phyloP scores from a whole-genome alignment of 169 alveolate species.

The Cryptosporidium canis region DNA sequence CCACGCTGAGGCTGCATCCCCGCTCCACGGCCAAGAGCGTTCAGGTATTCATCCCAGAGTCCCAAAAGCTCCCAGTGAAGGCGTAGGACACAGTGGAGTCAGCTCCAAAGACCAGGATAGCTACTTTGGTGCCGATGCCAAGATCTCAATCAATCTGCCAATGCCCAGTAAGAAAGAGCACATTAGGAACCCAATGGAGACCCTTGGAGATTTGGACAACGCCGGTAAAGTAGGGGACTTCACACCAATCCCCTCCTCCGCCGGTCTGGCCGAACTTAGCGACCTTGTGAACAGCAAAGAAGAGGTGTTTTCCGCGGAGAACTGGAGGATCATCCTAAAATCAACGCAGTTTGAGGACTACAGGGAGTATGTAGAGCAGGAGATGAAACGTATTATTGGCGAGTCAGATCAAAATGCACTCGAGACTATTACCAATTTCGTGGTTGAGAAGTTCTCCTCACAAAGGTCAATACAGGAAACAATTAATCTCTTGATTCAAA shows the following conservation, averaged over 20 bases:
- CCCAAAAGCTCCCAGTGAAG: no score
- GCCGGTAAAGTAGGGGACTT: background rate
- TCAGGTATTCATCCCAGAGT: no score
- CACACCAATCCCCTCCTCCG: background rate
- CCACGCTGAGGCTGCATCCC: no score
- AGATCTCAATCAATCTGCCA: no score
- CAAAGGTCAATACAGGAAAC: background rate
- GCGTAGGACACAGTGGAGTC: no score
- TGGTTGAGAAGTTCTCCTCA: background rate
- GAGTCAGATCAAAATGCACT: constrained; percentile 38
- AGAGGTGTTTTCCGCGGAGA: constrained; percentile 3
- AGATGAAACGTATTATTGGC: constrained; percentile 58
- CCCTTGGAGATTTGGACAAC: background rate
- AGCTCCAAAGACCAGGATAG: no score
- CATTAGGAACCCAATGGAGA: background rate
- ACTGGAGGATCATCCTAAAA: constrained; percentile 34
- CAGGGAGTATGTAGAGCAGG: background rate
- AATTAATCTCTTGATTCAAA: constrained; percentile 1
- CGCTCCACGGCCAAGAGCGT: no score
- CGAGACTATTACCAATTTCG: constrained; percentile 28
- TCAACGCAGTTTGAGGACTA: background rate
- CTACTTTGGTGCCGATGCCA: no score
- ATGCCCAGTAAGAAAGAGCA: no score
- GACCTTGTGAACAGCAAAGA: background rate
- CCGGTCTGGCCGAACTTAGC: background rate